Evolutionary conservation across 2,329 filamentous ascomycete genomes (phyloP).

Genomic region (Fusarium virguliforme): DNA sequence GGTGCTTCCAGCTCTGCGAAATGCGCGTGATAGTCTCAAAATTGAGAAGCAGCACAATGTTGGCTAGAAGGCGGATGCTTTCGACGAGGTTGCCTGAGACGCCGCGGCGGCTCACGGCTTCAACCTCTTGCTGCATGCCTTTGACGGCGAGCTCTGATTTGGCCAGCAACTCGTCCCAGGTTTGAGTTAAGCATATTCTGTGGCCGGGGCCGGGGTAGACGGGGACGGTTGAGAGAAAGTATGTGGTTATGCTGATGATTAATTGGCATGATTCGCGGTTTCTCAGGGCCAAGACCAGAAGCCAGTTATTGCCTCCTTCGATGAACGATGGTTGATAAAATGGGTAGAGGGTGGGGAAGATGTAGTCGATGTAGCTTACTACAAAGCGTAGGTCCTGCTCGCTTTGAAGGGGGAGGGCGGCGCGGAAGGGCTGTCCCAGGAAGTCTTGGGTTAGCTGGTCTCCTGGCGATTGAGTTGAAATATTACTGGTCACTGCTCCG

Average conservation of each 20-base stretch:
- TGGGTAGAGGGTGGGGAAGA: constrained; percentile 70
- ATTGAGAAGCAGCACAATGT: constrained; percentile 19
- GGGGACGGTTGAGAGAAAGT: constrained; percentile 25
- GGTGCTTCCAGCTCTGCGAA: constrained; percentile 1
- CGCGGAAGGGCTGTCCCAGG: neutral
- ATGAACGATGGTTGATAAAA: constrained; percentile 67
- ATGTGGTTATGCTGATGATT: constrained; percentile 56
- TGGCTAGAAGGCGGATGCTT: constrained; percentile 5
- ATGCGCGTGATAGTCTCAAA: constrained; percentile 21
- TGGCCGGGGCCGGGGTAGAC: constrained; percentile 5
- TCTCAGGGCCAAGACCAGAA: constrained; percentile 65
- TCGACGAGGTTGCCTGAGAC: neutral
- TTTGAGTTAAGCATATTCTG: neutral
- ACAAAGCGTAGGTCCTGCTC: constrained; percentile 25
- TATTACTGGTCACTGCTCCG: too few relatives aligned
- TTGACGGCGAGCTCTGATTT: constrained; percentile 14
- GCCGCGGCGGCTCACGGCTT: neutral
- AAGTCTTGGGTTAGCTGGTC: neutral
- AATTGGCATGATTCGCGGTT: constrained; percentile 67
- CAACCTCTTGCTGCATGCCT: constrained; percentile 15
- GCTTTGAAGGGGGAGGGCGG: too few relatives aligned
- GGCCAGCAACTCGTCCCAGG: constrained; percentile 17
- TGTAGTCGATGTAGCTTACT: constrained; percentile 52
- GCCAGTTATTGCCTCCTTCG: constrained; percentile 67
- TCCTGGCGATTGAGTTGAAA: neutral